These are phyloP conservation scores for Aquilaria sinensis DNA, from an alignment of 345 rosid genomes.

Conservation along the genomic window DNA sequence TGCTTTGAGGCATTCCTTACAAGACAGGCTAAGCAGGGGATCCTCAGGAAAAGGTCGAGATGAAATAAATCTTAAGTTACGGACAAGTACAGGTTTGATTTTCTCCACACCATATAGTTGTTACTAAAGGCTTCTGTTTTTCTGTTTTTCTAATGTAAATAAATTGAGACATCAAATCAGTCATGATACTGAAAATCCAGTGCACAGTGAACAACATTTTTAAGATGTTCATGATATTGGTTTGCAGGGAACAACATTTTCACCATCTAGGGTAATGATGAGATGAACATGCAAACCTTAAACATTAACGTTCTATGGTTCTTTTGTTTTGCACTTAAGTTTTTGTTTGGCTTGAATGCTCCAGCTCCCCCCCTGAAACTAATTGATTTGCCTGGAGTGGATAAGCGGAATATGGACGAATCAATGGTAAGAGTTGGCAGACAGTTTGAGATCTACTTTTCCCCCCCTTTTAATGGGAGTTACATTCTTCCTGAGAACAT, in stretches of 20 bases:
- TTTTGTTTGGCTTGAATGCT: not conserved
- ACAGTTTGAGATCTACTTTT: constrained; percentile 10
- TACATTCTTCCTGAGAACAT: too few species aligned
- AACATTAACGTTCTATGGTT: too few species aligned
- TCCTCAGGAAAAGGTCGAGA: constrained; percentile 65
- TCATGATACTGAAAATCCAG: too few species aligned
- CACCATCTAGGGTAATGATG: too few species aligned
- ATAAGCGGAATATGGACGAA: constrained; percentile 85
- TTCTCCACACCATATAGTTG: not conserved
- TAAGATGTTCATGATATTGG: too few species aligned
- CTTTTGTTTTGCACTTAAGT: too few species aligned
- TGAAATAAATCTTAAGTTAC: constrained; percentile 85
- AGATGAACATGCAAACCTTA: too few species aligned
- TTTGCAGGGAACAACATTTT: too few species aligned
- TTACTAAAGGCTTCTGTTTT: too few species aligned
- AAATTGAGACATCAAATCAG: too few species aligned
- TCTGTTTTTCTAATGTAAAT: too few species aligned
- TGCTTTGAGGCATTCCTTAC: constrained; percentile 89
- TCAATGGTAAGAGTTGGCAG: constrained; percentile 52
- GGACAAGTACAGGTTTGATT: constrained; percentile 81
- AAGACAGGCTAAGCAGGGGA: constrained; percentile 89
- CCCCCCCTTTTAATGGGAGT: not conserved
- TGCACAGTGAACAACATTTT: too few species aligned
- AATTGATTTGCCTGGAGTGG: constrained; percentile 94
- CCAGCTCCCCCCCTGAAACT: constrained; percentile 93